Percentiles rank a stretch among this genome's conserved stretches.
phyloP scores from a whole-genome alignment of 768 basidiomycete species.

The Tubosaeta brunneosetosa region DNA sequence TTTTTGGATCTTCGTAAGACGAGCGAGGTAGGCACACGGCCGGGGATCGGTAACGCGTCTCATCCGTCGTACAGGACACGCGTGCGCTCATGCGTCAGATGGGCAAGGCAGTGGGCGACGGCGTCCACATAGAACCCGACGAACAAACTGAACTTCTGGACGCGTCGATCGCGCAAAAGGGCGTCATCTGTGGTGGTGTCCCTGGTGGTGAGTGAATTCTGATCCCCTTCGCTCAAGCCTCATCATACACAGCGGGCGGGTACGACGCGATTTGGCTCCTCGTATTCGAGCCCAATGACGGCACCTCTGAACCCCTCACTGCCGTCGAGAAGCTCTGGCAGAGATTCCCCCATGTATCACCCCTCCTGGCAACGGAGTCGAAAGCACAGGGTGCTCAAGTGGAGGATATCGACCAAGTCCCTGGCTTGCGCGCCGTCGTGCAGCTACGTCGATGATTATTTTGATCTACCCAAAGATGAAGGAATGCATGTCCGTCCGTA shows the following conservation, averaged over 20 bases:
- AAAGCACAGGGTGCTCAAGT: constrained; percentile 58
- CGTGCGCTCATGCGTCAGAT: constrained; percentile 79
- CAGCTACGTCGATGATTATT: constrained; percentile 15
- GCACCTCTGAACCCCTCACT: constrained; percentile 47
- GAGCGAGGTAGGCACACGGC: constrained; percentile 45
- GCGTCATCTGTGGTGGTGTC: constrained; percentile 91
- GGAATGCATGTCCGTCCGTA: constrained; percentile 2
- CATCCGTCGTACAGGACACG: constrained; percentile 49
- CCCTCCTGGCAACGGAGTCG: constrained; percentile 69
- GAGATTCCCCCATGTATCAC: constrained; percentile 58
- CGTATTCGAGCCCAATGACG: constrained; percentile 56
- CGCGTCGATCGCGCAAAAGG: constrained; percentile 67
- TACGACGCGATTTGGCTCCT: constrained; percentile 97
- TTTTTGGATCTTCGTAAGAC: constrained; percentile 56
- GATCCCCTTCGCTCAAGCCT: neutral
- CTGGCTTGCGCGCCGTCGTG: constrained; percentile 47
- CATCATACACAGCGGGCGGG: constrained; percentile 71
- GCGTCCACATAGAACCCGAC: constrained; percentile 85
- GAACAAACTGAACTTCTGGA: constrained; percentile 85
- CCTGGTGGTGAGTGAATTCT: constrained; percentile 71
- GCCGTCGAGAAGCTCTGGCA: constrained; percentile 70
- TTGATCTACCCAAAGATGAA: constrained; percentile 6
- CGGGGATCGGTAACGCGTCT: neutral
- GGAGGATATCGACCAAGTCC: constrained; percentile 54
- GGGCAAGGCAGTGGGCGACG: constrained; percentile 56